Evolutionary conservation across 352 stramenopile genomes (phyloP), one percentile per base, ranked within the genome.

Genomic region (Globisporangium carolinianum): DNA sequence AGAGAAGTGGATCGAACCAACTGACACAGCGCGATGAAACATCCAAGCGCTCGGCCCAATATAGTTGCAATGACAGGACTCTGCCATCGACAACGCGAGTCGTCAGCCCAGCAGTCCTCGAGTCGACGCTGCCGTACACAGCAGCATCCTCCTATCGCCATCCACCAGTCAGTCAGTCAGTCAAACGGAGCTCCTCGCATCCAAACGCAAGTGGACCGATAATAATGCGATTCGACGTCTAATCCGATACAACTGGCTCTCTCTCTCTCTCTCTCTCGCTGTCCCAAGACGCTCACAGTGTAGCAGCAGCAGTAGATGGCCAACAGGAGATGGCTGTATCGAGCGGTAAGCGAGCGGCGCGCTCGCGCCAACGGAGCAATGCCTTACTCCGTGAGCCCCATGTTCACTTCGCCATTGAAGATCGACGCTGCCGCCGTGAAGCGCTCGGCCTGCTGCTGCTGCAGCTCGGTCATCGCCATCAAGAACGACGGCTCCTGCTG

Each of bases 341-440:
- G 24, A 32, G 24, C 24, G 24, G 24, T 32, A 3, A 32, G 24
- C 24, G 24, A 32, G 24, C 3, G 24, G 24, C 24, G 24, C 24
- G 24, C 24, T 32, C 24, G 24, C 24, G 24, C 24, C 24, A 2
- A 32, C 24, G 24, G 24, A 32, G 24, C 24, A 32, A 32, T 32
- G 24, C 24, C 24, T 79, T 88, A 89, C 69, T 89, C 79, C 41
- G 72, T 74, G 63, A 91, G 68, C 39, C 84, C 84, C 84, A 94
- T 94, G 83, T 94, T 94, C 53, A 94, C 84, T 72, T 94, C 84
- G 47, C 84, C 84, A 63, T 91, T 90, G 64, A 94, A 94, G 65
- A 94, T 91, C 65, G 83, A 68, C 12, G 82, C 84, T 15, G 84
- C 84, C 5, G 79, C 79, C 4, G 83, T 81, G 54, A 94, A 94